Evolutionary conservation across 805 yeast species (phyloP).

Genomic region (Pichia occidentalis): DNA sequence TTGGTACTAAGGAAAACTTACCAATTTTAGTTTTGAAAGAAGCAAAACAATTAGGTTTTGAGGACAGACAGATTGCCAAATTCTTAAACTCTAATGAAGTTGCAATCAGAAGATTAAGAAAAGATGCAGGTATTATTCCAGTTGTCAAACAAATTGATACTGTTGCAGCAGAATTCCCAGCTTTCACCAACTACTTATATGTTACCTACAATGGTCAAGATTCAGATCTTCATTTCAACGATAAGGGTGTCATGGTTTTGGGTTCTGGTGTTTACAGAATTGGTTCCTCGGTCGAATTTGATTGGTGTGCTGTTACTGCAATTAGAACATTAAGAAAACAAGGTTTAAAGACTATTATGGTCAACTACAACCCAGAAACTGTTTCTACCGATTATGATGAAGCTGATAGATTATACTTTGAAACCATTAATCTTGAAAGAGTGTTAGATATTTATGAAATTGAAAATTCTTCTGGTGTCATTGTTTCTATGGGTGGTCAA

Average conservation of each 20-base stretch:
- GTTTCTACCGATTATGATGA: conserved; percentile 99
- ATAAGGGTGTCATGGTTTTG: conserved; percentile 89
- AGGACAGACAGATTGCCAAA: conserved; percentile 92
- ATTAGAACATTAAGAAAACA: conserved; percentile 86
- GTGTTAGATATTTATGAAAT: conserved; percentile 91
- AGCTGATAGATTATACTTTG: conserved; percentile 94
- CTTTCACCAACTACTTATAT: conserved; percentile 88
- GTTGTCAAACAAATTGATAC: conserved; percentile 96
- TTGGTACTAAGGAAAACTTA: conserved; percentile 51
- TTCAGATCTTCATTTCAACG: conserved; percentile 82
- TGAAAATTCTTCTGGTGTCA: conserved; percentile 86
- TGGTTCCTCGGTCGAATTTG: conserved; percentile 98
- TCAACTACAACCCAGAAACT: conserved; percentile 97
- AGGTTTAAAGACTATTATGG: conserved; percentile 89
- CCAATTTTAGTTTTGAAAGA: conserved; percentile 61
- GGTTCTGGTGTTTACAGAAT: conserved; percentile 99
- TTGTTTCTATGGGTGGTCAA: conserved; percentile 98
- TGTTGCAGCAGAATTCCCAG: conserved; percentile 98
- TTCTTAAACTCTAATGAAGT: conserved; percentile 86
- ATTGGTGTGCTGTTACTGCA: conserved; percentile 99
- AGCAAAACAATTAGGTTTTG: conserved; percentile 95
- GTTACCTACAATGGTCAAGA: conserved; percentile 89
- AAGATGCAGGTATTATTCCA: conserved; percentile 81
- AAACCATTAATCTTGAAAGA: conserved; percentile 89
- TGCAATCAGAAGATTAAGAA: conserved; percentile 83